Base-by-base conservation (phyloP, 345 rosid species). In the Eucalyptus albens region DNA sequence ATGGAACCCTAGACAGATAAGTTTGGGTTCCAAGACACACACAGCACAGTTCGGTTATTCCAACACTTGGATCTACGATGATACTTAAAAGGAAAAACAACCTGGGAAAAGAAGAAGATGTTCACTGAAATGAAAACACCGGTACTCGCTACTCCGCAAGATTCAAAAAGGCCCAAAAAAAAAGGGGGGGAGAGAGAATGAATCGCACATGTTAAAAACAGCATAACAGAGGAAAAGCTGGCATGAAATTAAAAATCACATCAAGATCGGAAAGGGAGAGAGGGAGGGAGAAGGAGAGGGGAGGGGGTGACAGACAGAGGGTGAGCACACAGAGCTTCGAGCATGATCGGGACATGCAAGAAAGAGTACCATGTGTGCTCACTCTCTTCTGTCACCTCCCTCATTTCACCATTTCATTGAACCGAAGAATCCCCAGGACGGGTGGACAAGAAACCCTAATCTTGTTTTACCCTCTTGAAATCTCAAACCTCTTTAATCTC, bases 351-450 rank as follows among this genome's bases (percentile, higher is more conserved):
- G 13, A 19, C 88, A 89, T 88, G 90, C 89, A 89, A 89, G 89
- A 89, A 91, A 91, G 40, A 87, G 45, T 69, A 88, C 93, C 88
- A 89, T 90, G 89, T 89, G 92, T 92, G 93, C 93, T 92, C 93
- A 90, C 93, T 92, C 93, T 92, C 92, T 92, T 92, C 93, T 92
- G 93, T 92, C 93, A 90, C 90, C 92, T 81, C 89, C 93, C 88
- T 42, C 17, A 21, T 9, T 9, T 44, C 33, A 55, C 86, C 81
- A 77, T 77, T 77, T 40, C 85, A 77, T 21, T 37, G 47, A 77
- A 37, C 85, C 40, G 85, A 40, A 77, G 47, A 77, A 77, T 44
- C 83, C 13, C 85, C 82, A 5, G 44, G 22, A 33, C 44, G 10
- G 45, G 26, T 19, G 44, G 82, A 67, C 40, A 67, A 67, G 24